phyloP scores from a whole-genome alignment of 495 filamentous ascomycete species.

The Ramalina intermedia region DNA sequence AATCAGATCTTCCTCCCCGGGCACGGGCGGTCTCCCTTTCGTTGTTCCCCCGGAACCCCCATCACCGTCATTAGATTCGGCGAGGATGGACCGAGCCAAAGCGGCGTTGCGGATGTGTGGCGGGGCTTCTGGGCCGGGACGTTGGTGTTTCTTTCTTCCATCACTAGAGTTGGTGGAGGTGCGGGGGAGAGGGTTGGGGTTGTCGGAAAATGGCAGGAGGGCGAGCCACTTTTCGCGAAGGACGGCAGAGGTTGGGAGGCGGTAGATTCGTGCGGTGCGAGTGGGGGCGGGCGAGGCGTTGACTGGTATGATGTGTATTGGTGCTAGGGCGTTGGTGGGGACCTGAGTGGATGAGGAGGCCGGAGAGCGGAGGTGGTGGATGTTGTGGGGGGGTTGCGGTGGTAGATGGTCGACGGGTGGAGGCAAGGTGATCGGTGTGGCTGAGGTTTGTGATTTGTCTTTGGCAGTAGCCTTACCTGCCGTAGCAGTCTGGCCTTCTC shows the following conservation, averaged over 20 bases:
- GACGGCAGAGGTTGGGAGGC: slow-evolving; percentile 39
- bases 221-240: slow-evolving; percentile 42
- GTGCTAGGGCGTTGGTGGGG: slow-evolving; percentile 16
- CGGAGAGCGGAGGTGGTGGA: slow-evolving; percentile 20
- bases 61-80: slow-evolving; percentile 13
- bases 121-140: slow-evolving; percentile 3
- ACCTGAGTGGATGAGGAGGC: slow-evolving; percentile 9
- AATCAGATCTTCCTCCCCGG: slow-evolving; percentile 62
- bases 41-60: slow-evolving; percentile 28
- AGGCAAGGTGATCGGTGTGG: background rate
- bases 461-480: background rate
- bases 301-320: slow-evolving; percentile 43
- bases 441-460: background rate
- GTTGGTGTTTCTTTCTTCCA: background rate
- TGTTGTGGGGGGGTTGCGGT: slow-evolving; percentile 17
- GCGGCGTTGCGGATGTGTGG: slow-evolving; percentile 4
- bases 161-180: slow-evolving; percentile 8
- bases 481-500: background rate
- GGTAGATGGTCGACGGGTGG: background rate
- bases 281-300: slow-evolving; percentile 41
- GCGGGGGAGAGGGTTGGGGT: background rate
- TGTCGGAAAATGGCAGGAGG: slow-evolving; percentile 14
- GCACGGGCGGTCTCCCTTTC: slow-evolving; percentile 43
- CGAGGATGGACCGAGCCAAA: slow-evolving; percentile 38
- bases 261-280: slow-evolving; percentile 57